Evolutionary conservation across 352 stramenopile species (phyloP), one percentile per base, ranked within the genome.

Genomic region (Pythium brassicae): DNA sequence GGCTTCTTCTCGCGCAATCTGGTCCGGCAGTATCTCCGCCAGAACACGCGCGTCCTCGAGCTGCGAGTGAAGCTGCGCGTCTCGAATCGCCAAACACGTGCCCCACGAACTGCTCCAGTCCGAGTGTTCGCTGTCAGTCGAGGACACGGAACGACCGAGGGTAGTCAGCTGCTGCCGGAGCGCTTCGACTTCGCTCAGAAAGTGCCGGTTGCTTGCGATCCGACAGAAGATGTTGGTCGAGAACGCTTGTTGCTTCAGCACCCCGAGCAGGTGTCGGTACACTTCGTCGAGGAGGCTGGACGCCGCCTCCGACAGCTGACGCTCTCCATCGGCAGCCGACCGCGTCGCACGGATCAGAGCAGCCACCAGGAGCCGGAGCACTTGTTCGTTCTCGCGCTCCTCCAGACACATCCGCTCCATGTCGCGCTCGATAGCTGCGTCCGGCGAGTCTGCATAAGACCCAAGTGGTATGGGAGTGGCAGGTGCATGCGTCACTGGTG

Each of bases 51-150:
- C 8, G 9, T 27, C 45, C 22, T 50, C 23, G 4, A 50, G 45
- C 25, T 32, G 25, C 45, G 45, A 10, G 3, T 12, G 10, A 11
- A 50, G 23, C 45, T 50, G 45, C 23, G n/a, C 19, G 6, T 22
- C 39, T 45, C 39, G 39, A 20, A 45, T 45, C 39, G 39, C 15
- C 39, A 45, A 22, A 8, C 39, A 45, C 19, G 19, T 15, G 23
- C 20, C 25, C 15, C 45, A 50, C 14, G 45, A 37, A n/a, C 26
- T 35, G 45, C 45, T 50, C 26, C 45, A 45, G 39, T 45, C 39
- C 39, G 25, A 32, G 25, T 5, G 6, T 19, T 37, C 12, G 25
- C 10, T 50, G 23, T 37, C 45, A 1, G 45, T 11, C 17, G 25
- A 4, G 10, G 23, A 14, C 45, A 32, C 23, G 12, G 12, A 11